Base-by-base conservation (phyloP, 352 stramenopile species). In the Proteromonas lacertae region DNA sequence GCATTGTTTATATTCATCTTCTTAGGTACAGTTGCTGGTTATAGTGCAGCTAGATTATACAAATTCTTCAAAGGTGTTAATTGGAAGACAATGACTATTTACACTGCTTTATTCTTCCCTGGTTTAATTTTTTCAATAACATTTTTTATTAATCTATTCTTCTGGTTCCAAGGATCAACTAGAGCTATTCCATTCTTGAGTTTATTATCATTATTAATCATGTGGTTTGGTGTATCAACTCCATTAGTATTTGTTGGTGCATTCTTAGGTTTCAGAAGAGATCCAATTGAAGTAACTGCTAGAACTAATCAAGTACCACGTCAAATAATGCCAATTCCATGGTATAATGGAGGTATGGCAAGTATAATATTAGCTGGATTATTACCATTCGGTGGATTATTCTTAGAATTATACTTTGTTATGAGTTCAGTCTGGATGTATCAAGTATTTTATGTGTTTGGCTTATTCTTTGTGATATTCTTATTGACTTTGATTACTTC, bases 331-430 rank as follows among this genome's bases (percentile, higher is more conserved):
- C 69, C 84, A 39, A 72, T 87, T 51, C 57, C 79, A 22, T 96
- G 79, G 77, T 96, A 96, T 56, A 64, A 89, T 23, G 64, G 69
- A 40, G 75, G 79, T 16, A 60, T 62, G 12, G 69, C 92, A 47
- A 88, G 66, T 38, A 86, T 91, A 44, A 46, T 91, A 12, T 57
- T 98, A 5, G 87, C 83, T 29, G 87, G 87, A 35, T 77, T 98
- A 29, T 53, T 99, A 17, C 89, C 89, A 12, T 99, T 99, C 51
- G 86, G 84, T 24, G 81, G 79, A 5, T 79, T 98, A 28, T 98
- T 90, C 55, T 92, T 99, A 45, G 89, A 99, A 53, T 66, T 99
- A 17, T 96, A 94, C 54, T 98, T 99, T 62, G 95, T 99, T 56
- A 94, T 99, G 78, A 89, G 67, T 43, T 79, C 84, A 35, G 57